phyloP scores from a whole-genome alignment of 2,329 filamentous ascomycete genomes.

The Ilyonectria mors-panacis region DNA sequence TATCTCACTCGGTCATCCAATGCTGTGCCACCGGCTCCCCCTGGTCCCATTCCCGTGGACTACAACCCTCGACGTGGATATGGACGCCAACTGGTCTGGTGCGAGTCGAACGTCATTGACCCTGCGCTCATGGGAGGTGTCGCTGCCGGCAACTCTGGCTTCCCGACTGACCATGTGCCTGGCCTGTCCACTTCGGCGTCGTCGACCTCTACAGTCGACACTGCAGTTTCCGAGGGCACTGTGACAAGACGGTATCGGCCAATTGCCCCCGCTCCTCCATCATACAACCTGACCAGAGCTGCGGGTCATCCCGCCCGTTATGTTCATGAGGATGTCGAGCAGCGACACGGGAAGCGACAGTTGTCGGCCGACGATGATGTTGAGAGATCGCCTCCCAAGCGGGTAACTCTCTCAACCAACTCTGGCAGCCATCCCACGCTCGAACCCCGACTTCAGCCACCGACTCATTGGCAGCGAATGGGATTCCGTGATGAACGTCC shows the following conservation, averaged over 20 bases:
- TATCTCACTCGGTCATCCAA: background rate
- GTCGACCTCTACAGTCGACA: constrained; percentile 9
- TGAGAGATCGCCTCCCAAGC: constrained; percentile 15
- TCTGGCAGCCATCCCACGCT: background rate
- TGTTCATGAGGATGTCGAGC: background rate
- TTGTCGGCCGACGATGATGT: constrained; percentile 5
- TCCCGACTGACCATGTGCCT: background rate
- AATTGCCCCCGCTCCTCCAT: constrained; percentile 11
- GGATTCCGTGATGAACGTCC: constrained; percentile 20
- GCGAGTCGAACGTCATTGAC: constrained; percentile 6
- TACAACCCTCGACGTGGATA: background rate
- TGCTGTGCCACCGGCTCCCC: background rate
- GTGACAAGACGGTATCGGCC: constrained; percentile 6
- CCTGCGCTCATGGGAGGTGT: background rate
- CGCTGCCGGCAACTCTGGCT: background rate
- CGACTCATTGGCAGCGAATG: constrained; percentile 23
- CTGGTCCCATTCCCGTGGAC: background rate
- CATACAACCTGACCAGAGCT: no score
- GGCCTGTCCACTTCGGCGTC: constrained; percentile 8
- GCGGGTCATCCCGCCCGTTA: background rate
- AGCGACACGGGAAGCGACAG: constrained; percentile 7
- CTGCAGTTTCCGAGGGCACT: background rate
- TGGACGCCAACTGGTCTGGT: background rate
- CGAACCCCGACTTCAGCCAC: background rate
- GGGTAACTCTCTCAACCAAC: background rate